Conservation (phyloP, 768 basidiomycete species). For the Suillus weaverae region DNA sequence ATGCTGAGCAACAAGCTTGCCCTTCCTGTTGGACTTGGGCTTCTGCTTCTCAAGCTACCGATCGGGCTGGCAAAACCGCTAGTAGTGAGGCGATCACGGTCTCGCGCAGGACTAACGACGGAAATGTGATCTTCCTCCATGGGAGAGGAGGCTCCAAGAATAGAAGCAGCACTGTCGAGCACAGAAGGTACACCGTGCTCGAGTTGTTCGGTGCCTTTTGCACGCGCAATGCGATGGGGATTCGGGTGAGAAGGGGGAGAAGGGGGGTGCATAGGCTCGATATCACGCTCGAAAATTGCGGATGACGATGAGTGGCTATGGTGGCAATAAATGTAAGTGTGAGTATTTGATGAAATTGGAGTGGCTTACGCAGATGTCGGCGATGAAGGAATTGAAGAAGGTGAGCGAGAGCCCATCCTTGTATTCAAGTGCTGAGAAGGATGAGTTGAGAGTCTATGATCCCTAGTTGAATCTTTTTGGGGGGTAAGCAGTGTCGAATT, state of each 20-base stretch:
- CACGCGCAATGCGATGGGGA: slow-evolving; percentile 73
- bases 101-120: slow-evolving; percentile 55
- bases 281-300: slow-evolving; percentile 91
- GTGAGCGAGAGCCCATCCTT: slow-evolving; percentile 62
- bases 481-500: slow-evolving; percentile 42
- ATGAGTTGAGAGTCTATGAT: slow-evolving; percentile 42
- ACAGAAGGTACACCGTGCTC: slow-evolving; percentile 85
- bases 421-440: slow-evolving; percentile 50
- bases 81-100: slow-evolving; percentile 24
- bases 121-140: slow-evolving; percentile 59
- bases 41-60: slow-evolving; percentile 59
- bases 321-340: slow-evolving; percentile 6
- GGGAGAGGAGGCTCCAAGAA: slow-evolving; percentile 49
- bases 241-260: slow-evolving; percentile 46
- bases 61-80: slow-evolving; percentile 70
- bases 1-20: slow-evolving; percentile 52
- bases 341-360: slow-evolving; percentile 9
- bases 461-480: slow-evolving; percentile 28
- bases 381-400: slow-evolving; percentile 75
- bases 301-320: slow-evolving; percentile 71
- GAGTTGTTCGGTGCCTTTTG: slow-evolving; percentile 69
- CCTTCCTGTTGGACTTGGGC: slow-evolving; percentile 58
- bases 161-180: slow-evolving; percentile 77
- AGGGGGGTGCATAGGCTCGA: slow-evolving; percentile 55
- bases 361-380: slow-evolving; percentile 68